Conservation (phyloP, 1,139 yeast genomes). For the Pichia sp. region DNA sequence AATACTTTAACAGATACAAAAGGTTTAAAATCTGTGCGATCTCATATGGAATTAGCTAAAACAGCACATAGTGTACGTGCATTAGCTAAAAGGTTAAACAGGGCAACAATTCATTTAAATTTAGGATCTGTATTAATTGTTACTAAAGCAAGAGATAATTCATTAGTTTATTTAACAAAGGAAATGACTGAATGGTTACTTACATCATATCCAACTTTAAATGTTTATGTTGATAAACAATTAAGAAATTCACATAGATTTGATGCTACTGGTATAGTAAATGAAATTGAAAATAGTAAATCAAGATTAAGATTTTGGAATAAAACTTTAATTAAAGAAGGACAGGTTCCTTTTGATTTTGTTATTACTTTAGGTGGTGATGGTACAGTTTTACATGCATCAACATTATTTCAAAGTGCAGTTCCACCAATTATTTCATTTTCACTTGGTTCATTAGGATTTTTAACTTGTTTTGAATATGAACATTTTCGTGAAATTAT, state of each 20-base stretch:
- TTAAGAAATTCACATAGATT: constrained; percentile 58
- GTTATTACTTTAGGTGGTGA: constrained; percentile 85
- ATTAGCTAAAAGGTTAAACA: constrained; percentile 66
- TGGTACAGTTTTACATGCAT: constrained; percentile 79
- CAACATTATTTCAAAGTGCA: constrained; percentile 68
- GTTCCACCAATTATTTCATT: constrained; percentile 89
- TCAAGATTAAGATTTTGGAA: constrained; percentile 61
- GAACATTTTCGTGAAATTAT: constrained; percentile 59
- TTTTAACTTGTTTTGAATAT: constrained; percentile 70
- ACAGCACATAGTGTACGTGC: constrained; percentile 84
- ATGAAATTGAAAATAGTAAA: constrained; percentile 38
- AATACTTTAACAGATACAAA: constrained; percentile 11
- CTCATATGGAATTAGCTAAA: constrained; percentile 71
- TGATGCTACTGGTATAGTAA: constrained; percentile 38
- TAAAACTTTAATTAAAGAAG: constrained; percentile 45
- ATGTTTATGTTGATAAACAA: constrained; percentile 66
- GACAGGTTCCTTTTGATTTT: constrained; percentile 63
- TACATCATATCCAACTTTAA: constrained; percentile 33
- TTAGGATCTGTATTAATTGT: constrained; percentile 69
- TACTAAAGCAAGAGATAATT: constrained; percentile 80
- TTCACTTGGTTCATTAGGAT: constrained; percentile 75
- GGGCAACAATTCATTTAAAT: constrained; percentile 67
- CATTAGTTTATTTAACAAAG: constrained; percentile 64
- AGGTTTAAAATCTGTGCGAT: constrained; percentile 37
- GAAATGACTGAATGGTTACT: constrained; percentile 76